Base-by-base conservation (phyloP, 257 asterid species). In the Plantago major region DNA sequence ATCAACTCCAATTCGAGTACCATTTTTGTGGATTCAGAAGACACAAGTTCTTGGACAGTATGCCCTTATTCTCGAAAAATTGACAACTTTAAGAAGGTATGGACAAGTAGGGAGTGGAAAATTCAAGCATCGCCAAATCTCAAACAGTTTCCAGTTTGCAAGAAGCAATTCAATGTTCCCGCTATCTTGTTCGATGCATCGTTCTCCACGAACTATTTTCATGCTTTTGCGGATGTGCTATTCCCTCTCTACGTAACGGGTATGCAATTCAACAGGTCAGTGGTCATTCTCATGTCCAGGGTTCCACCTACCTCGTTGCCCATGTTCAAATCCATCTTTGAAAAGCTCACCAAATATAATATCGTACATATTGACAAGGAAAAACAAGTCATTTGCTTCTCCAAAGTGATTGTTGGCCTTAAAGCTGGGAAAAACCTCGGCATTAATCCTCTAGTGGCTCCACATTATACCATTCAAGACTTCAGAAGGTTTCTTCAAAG, bases 141-240 rank as follows among this genome's bases (percentile, higher is more conserved):
- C 13, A 64, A 2, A 43, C 0, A 16, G 4, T 30, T 74, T 43
- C 90, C 87, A 1, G 10, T 3, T 6, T 84, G 96, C 68, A 69
- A 57, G 26, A 76, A 54, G 30, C 73, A 22, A 19, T 67, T 68
- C 56, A 62, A 19, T 15, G 19, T 60, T 28, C 91, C 89, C 0
- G 91, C 89, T 2, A 14, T 88, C 67, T 58, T 83, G 8, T 85
- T 88, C 81, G 79, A 94, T 22, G 62, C 69, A 11, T 85, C 83
- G 5, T 72, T 77, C 64, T 46, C 81, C 37, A 80, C 69, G 6
- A 84, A 88, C 79, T 71, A 37, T 17, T 88, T 75, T 80, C 96
- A 88, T 69, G 80, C 66, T 55, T 73, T 85, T 73, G 28, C 79
- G 58, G 94, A 88, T 62, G 68, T 85, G 11, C 48, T 88, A 57